A percentile compares a stretch with the other conserved stretches of the same genome.
phyloP scores from a whole-genome alignment of 768 basidiomycete genomes.

The Podaxis mareebaensis region DNA sequence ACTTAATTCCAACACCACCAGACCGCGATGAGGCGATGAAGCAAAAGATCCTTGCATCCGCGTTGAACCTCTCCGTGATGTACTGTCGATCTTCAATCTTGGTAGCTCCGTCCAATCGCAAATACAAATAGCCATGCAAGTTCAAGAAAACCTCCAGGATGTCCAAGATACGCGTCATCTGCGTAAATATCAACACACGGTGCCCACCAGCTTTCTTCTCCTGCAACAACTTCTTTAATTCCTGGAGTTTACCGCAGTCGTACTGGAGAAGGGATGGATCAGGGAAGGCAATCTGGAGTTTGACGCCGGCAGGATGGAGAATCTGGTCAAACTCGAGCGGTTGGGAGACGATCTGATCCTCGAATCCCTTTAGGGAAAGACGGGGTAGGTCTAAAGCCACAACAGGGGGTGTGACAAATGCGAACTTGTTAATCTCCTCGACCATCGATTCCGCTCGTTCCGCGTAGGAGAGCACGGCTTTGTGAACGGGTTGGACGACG shows the following conservation, averaged over 20 bases:
- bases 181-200: constrained; percentile 92
- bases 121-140: constrained; percentile 90
- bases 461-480: constrained; percentile 63
- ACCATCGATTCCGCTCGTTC: constrained; percentile 57
- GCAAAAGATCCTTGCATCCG: constrained; percentile 75
- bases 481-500: constrained; percentile 39
- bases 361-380: constrained; percentile 52
- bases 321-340: constrained; percentile 59
- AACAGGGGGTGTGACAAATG: constrained; percentile 77
- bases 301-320: constrained; percentile 75
- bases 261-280: constrained; percentile 88
- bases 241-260: constrained; percentile 94
- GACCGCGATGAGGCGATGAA: constrained; percentile 87
- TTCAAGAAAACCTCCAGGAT: constrained; percentile 93
- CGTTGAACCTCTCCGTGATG: constrained; percentile 85
- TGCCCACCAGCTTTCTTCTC: constrained; percentile 87
- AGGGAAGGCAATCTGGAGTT: constrained; percentile 91
- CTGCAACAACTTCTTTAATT: constrained; percentile 74
- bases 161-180: constrained; percentile 94
- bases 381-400: constrained; percentile 75
- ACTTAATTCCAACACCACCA: constrained; percentile 95
- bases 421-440: constrained; percentile 63
- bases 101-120: constrained; percentile 92
- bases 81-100: constrained; percentile 94
- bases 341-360: constrained; percentile 28